Percentiles rank a stretch among this genome's conserved stretches.
phyloP scores from a whole-genome alignment of 179 eudicot genomes.

The Amaranthus tricolor region DNA sequence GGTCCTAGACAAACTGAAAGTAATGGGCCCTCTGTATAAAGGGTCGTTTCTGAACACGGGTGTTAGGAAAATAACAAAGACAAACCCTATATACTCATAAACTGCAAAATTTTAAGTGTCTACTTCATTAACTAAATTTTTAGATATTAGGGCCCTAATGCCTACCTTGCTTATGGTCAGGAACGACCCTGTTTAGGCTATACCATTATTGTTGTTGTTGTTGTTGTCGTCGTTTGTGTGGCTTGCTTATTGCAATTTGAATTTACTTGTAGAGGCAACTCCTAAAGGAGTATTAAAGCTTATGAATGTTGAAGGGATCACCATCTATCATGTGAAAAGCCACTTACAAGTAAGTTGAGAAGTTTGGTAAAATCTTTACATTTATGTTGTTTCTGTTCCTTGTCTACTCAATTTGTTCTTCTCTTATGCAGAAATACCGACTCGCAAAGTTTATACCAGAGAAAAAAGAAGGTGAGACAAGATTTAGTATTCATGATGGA shows the following conservation, averaged over 20 bases:
- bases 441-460: slow-evolving; percentile 46
- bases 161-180: too few species aligned
- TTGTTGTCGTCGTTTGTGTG: not conserved
- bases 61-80: too few species aligned
- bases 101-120: too few species aligned
- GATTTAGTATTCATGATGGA: not conserved
- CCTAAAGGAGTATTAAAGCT: slow-evolving; percentile 52
- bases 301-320: slow-evolving; percentile 53
- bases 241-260: slow-evolving; percentile 15
- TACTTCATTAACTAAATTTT: too few species aligned
- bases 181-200: too few species aligned
- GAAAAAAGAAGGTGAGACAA: slow-evolving; percentile 42
- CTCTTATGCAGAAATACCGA: slow-evolving; percentile 39
- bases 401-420: slow-evolving; percentile 13
- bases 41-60: too few species aligned
- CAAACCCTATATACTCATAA: too few species aligned
- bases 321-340: slow-evolving; percentile 61
- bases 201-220: too few species aligned
- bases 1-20: too few species aligned
- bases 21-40: too few species aligned
- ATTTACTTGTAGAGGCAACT: slow-evolving; percentile 41
- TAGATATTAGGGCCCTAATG: too few species aligned
- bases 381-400: slow-evolving; percentile 6
- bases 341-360: slow-evolving; percentile 44
- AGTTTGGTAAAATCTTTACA: not conserved